Evolutionary conservation across 2,329 filamentous ascomycete species (phyloP).

Genomic region (Botrytis deweyae): DNA sequence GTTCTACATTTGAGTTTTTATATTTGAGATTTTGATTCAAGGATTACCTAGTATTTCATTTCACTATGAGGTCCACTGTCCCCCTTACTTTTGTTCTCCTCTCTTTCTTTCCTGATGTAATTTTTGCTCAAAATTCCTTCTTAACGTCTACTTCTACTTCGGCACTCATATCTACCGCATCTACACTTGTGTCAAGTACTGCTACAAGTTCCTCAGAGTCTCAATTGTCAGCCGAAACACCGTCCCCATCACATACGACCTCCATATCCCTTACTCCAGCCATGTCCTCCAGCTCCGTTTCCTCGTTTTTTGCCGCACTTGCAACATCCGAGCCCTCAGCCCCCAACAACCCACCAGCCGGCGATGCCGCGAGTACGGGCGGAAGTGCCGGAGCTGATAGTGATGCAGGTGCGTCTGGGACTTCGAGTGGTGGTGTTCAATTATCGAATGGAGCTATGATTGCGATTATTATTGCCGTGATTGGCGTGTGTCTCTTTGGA

Average conservation of each 20-base stretch:
- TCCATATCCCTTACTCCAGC: slow-evolving; percentile 34
- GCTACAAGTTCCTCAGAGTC: background rate
- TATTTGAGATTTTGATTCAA: background rate
- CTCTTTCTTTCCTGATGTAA: slow-evolving; percentile 28
- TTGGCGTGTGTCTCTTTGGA: slow-evolving; percentile 64
- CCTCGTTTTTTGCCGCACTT: slow-evolving; percentile 35
- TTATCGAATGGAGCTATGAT: slow-evolving; percentile 69
- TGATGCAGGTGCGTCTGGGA: slow-evolving; percentile 65
- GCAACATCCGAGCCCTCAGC: slow-evolving; percentile 36
- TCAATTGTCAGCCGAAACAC: slow-evolving; percentile 21
- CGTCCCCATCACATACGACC: slow-evolving; percentile 27
- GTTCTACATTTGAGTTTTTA: background rate
- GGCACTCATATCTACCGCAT: background rate
- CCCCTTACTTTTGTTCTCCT: slow-evolving; percentile 26
- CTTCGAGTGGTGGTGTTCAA: slow-evolving; percentile 56
- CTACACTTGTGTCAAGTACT: background rate
- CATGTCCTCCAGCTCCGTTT: slow-evolving; percentile 39
- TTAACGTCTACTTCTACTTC: background rate
- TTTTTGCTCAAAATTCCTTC: slow-evolving; percentile 30
- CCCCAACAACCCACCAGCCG: slow-evolving; percentile 35
- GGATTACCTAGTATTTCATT: background rate
- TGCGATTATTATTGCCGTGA: slow-evolving; percentile 73
- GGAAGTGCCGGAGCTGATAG: slow-evolving; percentile 46
- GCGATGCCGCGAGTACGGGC: slow-evolving; percentile 40
- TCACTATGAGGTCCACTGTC: background rate